Evolutionary conservation across 257 asterid genomes (phyloP), one percentile per base, ranked within the genome.

Genomic region (Primulina huaijiensis): DNA sequence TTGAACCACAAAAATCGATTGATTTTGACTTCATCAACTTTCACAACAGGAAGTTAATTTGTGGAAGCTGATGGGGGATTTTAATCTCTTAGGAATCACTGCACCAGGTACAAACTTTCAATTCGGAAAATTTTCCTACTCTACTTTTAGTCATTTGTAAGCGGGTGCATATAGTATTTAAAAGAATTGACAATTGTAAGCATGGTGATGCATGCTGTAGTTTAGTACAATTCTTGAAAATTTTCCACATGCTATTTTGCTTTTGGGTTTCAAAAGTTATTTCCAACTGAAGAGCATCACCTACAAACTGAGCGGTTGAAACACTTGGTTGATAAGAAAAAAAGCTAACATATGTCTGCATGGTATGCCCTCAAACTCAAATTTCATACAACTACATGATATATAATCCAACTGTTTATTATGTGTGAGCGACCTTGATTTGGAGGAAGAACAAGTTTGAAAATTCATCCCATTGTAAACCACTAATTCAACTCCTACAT

Each of bases 31-130:
- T 53, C 14, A 53, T 69, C 55, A 46, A 40, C 12, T 64, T 35
- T 64, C 19, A 9, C 70, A 72, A 6, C 82, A 94, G 99, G 97
- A 89, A 60, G 88, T 85, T 76, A 89, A 91, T 82, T 80, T 94
- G 69, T 94, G 97, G 99, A 94, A 94, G 80, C 71, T 86, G 79
- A 89, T 94, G 99, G 99, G 99, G 30, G 90, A 88, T 83, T 94
- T 94, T 77, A 87, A 86, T 80, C 97, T 94, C 74, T 96, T 82
- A 75, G 99, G 99, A 74, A 89, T 94, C 67, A 94, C 99, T 67
- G 95, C 87, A 69, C 97, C 97, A 56, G 99, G 99, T 94, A 79
- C 31, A 63, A 30, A 53, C 67, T 77, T 52, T 52, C 67, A 33
- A 52, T 10, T 16, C 33, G 29, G 50, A 52, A 46, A 30, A 53